Evolutionary conservation across 176 grass and related monocot species (phyloP), one percentile per base, ranked within the genome.

Genomic region (Rhipidocladum racemiflorum): DNA sequence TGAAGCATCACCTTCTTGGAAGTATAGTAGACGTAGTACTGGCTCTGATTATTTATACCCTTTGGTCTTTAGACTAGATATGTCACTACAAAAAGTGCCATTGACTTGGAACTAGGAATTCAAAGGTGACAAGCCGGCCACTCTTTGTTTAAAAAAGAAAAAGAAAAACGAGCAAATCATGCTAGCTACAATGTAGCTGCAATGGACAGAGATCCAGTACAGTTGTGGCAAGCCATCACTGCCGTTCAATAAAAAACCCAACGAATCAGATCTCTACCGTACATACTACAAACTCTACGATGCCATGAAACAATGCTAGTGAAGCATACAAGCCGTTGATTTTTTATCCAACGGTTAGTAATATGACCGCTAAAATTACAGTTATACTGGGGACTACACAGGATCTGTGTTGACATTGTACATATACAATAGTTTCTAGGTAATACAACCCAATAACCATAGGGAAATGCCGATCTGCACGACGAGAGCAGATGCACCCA

Each of bases 1-100:
- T 82, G 83, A 90, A 85, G 38, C 83, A 38, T 51, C 48, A 30
- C 64, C 72, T 72, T 72, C 64, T 67, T 62, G 43, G 21, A 75
- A 21, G 20, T 70, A 18, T 5, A 20, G 2, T 9, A n/a, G n/a
- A n/a, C n/a, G n/a, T n/a, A 4, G 2, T 17, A 4, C 5, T 14
- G 17, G 20, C 4, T 10, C 56, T 78, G 15, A 14, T 68, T 80
- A 40, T 53, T 74, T 49, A 46, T 23, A 36, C 29, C 44, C 1
- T 68, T 67, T 3, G n/a, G 32, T 75, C 76, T 51, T 85, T 30
- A 18, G 20, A 29, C 21, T 2, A 6, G n/a, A 11, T 49, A 24
- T 76, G 65, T 21, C 76, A 35, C 53, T 51, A 44, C 76, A 84
- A 75, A 78, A 85, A 13, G 25, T 44, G 25, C 3, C 46, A 89